Conservation (phyloP, 2,329 filamentous ascomycete genomes). For the Colletotrichum echinochloae region DNA sequence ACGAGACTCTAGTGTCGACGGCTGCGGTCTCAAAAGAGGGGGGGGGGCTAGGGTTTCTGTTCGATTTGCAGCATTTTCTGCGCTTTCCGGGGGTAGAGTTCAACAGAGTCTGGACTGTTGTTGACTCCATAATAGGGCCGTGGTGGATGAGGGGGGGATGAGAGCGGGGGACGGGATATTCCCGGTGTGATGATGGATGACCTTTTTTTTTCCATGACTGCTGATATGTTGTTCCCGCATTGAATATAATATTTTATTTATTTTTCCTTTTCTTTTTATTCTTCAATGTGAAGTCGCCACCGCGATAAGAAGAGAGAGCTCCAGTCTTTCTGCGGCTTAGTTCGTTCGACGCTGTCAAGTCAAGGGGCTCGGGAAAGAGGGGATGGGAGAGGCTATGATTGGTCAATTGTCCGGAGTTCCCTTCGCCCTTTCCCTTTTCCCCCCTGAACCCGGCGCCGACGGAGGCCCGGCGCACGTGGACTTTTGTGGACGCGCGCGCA, state of each 20-base stretch:
- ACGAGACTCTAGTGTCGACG: too few species aligned
- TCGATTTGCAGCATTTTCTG: background rate
- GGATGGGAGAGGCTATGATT: slow-evolving; percentile 1
- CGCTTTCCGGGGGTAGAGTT: too few species aligned
- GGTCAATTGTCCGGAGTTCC: background rate
- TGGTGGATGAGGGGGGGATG: background rate
- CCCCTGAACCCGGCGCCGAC: background rate
- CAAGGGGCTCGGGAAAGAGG: slow-evolving; percentile 2
- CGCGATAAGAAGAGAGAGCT: background rate
- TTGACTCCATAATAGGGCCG: slow-evolving; percentile 21
- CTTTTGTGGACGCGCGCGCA: background rate
- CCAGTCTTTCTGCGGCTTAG: background rate
- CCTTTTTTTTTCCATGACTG: too few species aligned
- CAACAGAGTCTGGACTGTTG: slow-evolving; percentile 3
- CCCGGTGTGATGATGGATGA: background rate
- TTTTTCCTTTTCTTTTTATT: background rate
- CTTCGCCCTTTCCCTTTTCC: too few species aligned
- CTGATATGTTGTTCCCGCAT: too few species aligned
- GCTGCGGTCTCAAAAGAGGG: too few species aligned
- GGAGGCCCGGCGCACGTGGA: background rate
- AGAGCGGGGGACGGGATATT: background rate
- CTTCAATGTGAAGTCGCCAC: slow-evolving; percentile 3
- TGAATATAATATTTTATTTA: too few species aligned
- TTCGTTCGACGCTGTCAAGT: background rate
- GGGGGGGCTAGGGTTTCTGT: too few species aligned